Conservation (phyloP, 2,329 filamentous ascomycete species). For the Verticillium nonalfalfae region DNA sequence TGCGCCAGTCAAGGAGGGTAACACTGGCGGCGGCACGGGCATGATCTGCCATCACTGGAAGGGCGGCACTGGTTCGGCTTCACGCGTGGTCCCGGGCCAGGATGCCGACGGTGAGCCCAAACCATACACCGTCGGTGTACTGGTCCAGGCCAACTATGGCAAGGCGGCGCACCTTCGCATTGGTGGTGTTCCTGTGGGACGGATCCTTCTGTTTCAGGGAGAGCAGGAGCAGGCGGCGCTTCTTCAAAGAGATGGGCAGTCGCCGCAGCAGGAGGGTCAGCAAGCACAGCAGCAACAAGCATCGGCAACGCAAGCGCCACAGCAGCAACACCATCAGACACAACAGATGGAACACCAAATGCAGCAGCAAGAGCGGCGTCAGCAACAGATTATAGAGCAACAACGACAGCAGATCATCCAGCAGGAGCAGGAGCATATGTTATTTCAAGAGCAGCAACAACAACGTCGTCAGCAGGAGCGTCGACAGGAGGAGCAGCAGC, state of each 20-base stretch:
- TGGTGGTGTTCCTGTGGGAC: conserved; percentile 55
- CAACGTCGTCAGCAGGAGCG: too few relatives aligned
- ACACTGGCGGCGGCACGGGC: conserved; percentile 60
- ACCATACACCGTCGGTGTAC: conserved; percentile 51
- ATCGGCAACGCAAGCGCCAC: too few relatives aligned
- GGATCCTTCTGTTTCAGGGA: conserved; percentile 40
- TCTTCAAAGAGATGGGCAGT: not conserved
- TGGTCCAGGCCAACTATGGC: conserved; percentile 64
- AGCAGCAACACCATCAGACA: not conserved
- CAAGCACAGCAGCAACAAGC: conserved; percentile 24
- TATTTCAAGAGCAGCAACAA: too few relatives aligned
- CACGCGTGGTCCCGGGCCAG: conserved; percentile 41
- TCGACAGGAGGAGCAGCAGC: too few relatives aligned
- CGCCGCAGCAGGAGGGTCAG: not conserved
- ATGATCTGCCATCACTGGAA: conserved; percentile 64
- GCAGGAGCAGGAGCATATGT: too few relatives aligned
- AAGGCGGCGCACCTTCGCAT: conserved; percentile 48
- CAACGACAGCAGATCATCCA: not conserved
- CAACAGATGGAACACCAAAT: not conserved
- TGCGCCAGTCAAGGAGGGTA: conserved; percentile 52
- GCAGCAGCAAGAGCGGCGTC: not conserved
- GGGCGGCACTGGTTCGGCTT: conserved; percentile 59
- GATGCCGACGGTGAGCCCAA: conserved; percentile 13
- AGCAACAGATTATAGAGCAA: not conserved
- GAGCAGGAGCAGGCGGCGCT: conserved; percentile 14